A percentile compares a stretch with the other conserved stretches of the same genome.
These are phyloP conservation scores for Nasturtium officinale DNA, from an alignment of 345 rosid genomes.

Conservation along the genomic window DNA sequence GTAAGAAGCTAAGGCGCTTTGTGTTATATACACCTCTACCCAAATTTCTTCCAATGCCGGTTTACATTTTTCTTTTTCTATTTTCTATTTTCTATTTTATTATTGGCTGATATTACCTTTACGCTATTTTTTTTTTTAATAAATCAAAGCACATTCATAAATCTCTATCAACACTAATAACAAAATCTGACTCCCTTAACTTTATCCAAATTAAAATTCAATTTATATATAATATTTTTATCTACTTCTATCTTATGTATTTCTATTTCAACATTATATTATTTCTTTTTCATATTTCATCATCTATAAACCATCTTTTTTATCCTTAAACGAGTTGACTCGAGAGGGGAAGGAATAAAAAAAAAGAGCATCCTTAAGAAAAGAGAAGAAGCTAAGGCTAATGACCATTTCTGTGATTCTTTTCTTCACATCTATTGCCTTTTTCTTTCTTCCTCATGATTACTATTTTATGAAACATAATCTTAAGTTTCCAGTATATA, in stretches of 20 bases:
- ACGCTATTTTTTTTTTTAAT: no score
- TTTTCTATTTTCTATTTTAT: no score
- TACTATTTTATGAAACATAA: background rate
- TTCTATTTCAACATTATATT: background rate
- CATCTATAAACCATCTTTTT: conserved; percentile 20
- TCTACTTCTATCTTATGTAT: no score
- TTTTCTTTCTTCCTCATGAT: conserved; percentile 15
- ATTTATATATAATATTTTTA: no score
- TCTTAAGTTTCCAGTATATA: background rate
- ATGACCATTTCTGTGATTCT: conserved; percentile 24
- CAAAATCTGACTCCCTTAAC: no score
- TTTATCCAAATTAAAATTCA: no score
- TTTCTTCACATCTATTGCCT: conserved; percentile 25
- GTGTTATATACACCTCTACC: conserved; percentile 22
- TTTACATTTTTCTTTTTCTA: background rate
- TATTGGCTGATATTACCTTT: no score
- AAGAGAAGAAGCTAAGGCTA: conserved; percentile 32
- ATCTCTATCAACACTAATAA: no score
- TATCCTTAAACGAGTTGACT: conserved; percentile 12
- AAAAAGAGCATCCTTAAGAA: conserved; percentile 15
- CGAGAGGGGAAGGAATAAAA: background rate
- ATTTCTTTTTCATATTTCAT: no score
- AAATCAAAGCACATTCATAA: no score
- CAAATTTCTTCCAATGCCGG: conserved; percentile 32
- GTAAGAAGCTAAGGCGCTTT: conserved; percentile 36